Base-by-base conservation (phyloP, 495 filamentous ascomycete species). In the Aspergillus carlsbadensis region DNA sequence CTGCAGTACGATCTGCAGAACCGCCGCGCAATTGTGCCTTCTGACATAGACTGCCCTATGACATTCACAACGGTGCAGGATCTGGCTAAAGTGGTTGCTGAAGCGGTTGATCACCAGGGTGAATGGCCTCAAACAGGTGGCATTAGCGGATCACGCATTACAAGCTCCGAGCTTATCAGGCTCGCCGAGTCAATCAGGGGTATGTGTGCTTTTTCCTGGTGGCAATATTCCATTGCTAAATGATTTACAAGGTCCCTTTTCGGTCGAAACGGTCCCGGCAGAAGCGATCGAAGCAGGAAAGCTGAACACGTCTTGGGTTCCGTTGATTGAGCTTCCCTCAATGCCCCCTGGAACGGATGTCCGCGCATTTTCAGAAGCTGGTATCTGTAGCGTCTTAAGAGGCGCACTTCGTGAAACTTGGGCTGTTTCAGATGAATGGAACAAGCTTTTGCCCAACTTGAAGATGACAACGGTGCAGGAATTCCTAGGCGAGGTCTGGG, bases 111-210 rank as follows among this genome's bases (percentile, higher is more conserved):
- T 0, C 81, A 72, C 48, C 72, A 80, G 14, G 82, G 80, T 18
- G 71, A 73, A 60, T 86, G 83, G 83, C 83, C 83, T 5, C 60
- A 66, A 14, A 54, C 73, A n/a, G 74, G 82, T 2, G 83, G 82
- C 5, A 80, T 86, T 47, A 54, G 61, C 24, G 83, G 83, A 8
- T 74, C 70, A 31, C 62, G 56, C 17, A 24, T 83, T 26, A 65
- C 77, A 0, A 40, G 81, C 11, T 52, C 56, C 5, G 51, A 83
- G 40, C 5, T 84, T 21, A 35, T 86, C 10, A 59, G 61, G 6
- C 52, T 84, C 2, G 80, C 74, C 0, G 73, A 76, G 62, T 78
- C 67, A 61, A 50, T 84, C 48, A 74, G 81, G 58, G 81, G 81
- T 82, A 42, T 21, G 67, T 61, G 29, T 21, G 3, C 22, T 2